Base-by-base conservation (phyloP, 768 basidiomycete species). In the Boletus tylopilopsis region DNA sequence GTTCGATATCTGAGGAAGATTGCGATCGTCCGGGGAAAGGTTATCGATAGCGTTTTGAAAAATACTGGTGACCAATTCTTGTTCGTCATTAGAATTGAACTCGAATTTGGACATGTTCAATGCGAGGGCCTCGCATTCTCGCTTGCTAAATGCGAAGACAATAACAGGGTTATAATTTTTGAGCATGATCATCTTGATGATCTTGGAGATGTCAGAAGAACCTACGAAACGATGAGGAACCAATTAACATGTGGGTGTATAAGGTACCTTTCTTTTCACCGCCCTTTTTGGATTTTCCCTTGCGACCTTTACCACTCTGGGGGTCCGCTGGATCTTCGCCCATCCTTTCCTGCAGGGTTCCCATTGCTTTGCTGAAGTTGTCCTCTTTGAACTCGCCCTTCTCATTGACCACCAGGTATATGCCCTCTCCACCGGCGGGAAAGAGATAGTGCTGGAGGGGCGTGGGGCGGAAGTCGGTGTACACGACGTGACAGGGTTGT, bases 131-230 rank as follows among this genome's bases (percentile, higher is more conserved):
- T 99, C 96, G 68, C 96, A 98, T 73, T 98, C 95, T 43, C 94
- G 85, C 68, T 98, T 98, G 72, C 90, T 91, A 72, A 99, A 99
- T 6, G 95, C 90, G 68, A 99, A 99, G 47, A 98, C 85, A 63
- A 99, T 99, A 56, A 97, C 94, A 0, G 96, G 96, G 63, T 97
- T 94, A 71, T 92, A 95, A 66, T 94, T 93, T 71, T 95, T 95
- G 53, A 84, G 71, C 91, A 97, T 93, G 71, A 99, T 96, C 87
- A 97, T 93, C 67, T 90, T 90, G 66, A 97, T 87, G 56, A 99
- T 94, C 73, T 96, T 97, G 52, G 90, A 90, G 55, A 98, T 93
- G 66, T 99, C 96, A 38, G 93, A 93, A 2, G 82, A 76, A 2
- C 92, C 93, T 94, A 53, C 5, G 51, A 49, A 49, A 62, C 34